Percentiles rank a stretch among this genome's conserved stretches.
phyloP scores from a whole-genome alignment of 306 rosid species.

The Lathyrus sativus region DNA sequence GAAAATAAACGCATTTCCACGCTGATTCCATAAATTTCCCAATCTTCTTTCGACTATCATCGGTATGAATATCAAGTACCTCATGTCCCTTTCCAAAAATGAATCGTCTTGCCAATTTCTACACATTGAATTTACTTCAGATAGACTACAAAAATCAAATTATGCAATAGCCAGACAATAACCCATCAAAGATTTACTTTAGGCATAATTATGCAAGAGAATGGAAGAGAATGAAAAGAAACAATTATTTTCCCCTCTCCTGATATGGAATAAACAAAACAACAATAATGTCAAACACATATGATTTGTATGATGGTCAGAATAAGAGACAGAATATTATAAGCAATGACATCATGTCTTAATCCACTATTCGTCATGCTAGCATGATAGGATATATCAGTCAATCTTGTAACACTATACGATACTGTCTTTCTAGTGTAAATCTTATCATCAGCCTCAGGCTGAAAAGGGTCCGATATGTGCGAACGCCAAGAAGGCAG shows the following conservation, averaged over 20 bases:
- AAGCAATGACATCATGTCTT: not conserved
- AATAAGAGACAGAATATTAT: not conserved
- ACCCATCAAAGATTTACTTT: not conserved
- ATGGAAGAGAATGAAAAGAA: conserved; percentile 8
- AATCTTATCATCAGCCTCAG: not conserved
- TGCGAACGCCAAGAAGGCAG: too few species aligned
- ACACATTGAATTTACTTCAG: conserved; percentile 41
- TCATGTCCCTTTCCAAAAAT: conserved; percentile 70
- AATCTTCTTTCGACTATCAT: conserved; percentile 68
- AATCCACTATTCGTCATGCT: not conserved
- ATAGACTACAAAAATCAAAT: conserved; percentile 35
- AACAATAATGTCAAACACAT: not conserved
- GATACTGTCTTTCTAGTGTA: not conserved
- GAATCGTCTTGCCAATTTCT: conserved; percentile 70
- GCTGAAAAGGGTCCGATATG: too few species aligned
- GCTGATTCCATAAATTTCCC: conserved; percentile 93
- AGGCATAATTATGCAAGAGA: conserved; percentile 9
- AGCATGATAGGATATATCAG: not conserved
- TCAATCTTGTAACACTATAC: not conserved
- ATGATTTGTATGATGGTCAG: not conserved
- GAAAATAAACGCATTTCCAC: conserved; percentile 85
- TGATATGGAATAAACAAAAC: not conserved
- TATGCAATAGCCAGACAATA: not conserved
- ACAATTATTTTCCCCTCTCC: not conserved
- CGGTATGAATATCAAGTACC: conserved; percentile 49